Evolutionary conservation across 345 rosid species (phyloP).

Genomic region (Mercurialis annua): DNA sequence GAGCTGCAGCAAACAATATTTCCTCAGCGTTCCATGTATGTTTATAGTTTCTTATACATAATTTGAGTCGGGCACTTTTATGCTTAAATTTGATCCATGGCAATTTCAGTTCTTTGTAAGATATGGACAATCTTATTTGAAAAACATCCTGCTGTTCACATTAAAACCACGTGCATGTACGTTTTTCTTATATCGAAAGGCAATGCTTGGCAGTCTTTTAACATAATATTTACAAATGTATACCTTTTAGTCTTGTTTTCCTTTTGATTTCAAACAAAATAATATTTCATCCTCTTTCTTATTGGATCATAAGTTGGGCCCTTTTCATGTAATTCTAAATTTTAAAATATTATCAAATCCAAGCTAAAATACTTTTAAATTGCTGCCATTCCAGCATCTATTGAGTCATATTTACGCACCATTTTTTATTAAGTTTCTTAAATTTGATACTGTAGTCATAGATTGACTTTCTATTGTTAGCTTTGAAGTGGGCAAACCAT

Average conservation of each 20-base stretch:
- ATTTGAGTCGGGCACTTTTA: neutral
- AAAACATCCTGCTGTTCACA: neutral
- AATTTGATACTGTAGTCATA: conserved; percentile 18
- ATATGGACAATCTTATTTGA: neutral
- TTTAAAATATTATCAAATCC: neutral
- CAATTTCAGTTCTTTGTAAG: neutral
- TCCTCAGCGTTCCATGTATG: conserved; percentile 75
- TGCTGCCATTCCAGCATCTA: neutral
- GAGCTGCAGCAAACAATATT: conserved; percentile 51
- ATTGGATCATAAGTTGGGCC: neutral
- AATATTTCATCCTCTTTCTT: neutral
- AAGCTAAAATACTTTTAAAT: neutral
- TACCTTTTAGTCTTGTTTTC: neutral
- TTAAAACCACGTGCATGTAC: neutral
- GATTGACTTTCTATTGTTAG: conserved; percentile 45
- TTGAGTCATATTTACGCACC: too few relatives aligned
- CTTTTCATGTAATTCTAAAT: neutral
- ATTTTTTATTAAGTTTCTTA: neutral
- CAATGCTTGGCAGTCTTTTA: conserved; percentile 1
- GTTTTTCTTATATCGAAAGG: neutral
- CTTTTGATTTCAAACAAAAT: neutral
- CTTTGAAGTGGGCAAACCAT: conserved; percentile 72
- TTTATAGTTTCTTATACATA: conserved; percentile 4
- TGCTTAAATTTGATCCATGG: neutral
- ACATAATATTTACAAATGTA: too few relatives aligned